These are phyloP conservation scores for Colletotrichum liaoningense DNA, from an alignment of 2,329 filamentous ascomycete species.

Conservation along the genomic window DNA sequence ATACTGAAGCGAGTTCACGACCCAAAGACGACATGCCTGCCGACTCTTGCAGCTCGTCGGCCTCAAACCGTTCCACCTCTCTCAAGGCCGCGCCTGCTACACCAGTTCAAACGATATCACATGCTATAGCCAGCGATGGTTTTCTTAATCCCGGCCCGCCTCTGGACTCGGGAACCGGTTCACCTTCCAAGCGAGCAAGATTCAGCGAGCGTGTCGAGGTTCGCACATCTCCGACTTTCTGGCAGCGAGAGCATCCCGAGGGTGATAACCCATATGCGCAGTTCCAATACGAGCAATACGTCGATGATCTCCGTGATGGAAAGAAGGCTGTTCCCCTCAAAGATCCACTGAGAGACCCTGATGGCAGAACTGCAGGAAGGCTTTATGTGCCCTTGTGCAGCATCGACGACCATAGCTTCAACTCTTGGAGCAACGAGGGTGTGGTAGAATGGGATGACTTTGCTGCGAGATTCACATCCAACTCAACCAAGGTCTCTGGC, in stretches of 20 bases:
- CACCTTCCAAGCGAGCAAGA: slow-evolving; percentile 15
- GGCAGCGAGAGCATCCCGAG: slow-evolving; percentile 28
- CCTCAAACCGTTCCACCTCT: too few species aligned
- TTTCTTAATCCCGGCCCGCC: background rate
- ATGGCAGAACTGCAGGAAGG: slow-evolving; percentile 17
- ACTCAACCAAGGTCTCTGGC: background rate
- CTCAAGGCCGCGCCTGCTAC: background rate
- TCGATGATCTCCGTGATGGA: slow-evolving; percentile 23
- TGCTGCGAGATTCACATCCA: background rate
- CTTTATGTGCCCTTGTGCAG: background rate
- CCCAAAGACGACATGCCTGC: background rate
- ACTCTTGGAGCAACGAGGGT: slow-evolving; percentile 21
- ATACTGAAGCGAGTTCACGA: too few species aligned
- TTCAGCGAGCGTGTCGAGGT: slow-evolving; percentile 32
- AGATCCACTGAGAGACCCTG: slow-evolving; percentile 21
- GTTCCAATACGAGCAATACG: slow-evolving; percentile 25
- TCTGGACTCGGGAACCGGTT: background rate
- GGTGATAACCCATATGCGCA: slow-evolving; percentile 20
- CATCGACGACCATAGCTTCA: slow-evolving; percentile 29
- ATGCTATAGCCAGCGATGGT: background rate
- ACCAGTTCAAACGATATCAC: background rate
- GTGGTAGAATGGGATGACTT: background rate
- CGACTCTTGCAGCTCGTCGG: background rate
- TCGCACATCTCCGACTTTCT: slow-evolving; percentile 32
- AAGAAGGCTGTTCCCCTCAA: slow-evolving; percentile 28